Conservation (phyloP, 2,329 filamentous ascomycete species). For the Polytolypa hystricis region DNA sequence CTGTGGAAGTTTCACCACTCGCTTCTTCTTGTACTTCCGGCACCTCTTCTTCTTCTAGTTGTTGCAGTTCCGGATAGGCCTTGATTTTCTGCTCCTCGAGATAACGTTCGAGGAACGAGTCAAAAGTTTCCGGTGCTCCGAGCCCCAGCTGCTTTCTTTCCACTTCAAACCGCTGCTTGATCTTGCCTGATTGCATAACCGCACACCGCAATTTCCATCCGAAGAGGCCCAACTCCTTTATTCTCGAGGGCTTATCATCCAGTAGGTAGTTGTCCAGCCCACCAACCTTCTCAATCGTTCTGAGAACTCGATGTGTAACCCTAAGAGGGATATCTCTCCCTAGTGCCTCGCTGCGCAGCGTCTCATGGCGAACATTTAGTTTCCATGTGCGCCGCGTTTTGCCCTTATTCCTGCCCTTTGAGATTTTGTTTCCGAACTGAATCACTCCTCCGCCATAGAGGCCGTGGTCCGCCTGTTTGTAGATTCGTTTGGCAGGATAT, state of each 20-base stretch:
- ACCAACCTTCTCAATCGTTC: constrained; percentile 67
- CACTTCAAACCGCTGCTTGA: constrained; percentile 54
- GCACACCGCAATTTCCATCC: constrained; percentile 88
- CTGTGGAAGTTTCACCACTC: not conserved
- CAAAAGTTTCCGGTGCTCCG: constrained; percentile 28
- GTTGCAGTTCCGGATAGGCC: constrained; percentile 27
- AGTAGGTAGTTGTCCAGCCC: constrained; percentile 87
- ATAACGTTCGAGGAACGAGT: constrained; percentile 33
- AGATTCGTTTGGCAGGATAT: constrained; percentile 32
- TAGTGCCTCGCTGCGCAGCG: constrained; percentile 35
- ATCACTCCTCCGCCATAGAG: constrained; percentile 37
- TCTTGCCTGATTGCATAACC: constrained; percentile 64
- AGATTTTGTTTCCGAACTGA: constrained; percentile 41
- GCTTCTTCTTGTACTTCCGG: not conserved
- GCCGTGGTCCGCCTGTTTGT: constrained; percentile 37
- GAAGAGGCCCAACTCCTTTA: constrained; percentile 77
- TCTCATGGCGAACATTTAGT: constrained; percentile 39
- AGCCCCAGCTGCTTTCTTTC: constrained; percentile 59
- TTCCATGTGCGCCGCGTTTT: constrained; percentile 40
- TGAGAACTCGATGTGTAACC: constrained; percentile 34
- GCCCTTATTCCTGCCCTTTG: constrained; percentile 37
- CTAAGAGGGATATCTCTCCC: constrained; percentile 34
- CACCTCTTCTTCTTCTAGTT: not conserved
- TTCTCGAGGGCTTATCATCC: constrained; percentile 61
- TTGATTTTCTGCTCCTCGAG: constrained; percentile 29